Evolutionary conservation across 352 stramenopile species (phyloP), one percentile per base, ranked within the genome.

Genomic region (Elongisporangium undulatum): DNA sequence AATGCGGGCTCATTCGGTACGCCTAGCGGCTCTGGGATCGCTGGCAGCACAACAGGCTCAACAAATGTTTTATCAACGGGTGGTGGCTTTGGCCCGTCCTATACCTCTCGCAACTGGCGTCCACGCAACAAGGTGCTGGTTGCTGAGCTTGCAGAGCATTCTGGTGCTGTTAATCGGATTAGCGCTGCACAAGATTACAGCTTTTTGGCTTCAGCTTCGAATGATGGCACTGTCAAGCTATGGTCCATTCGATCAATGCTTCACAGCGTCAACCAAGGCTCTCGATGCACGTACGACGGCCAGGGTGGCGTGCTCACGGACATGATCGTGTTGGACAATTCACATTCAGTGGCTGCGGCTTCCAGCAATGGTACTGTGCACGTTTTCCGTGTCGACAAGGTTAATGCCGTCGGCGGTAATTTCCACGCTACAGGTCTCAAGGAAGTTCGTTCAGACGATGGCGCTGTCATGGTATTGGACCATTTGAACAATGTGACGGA

Each of bases 401-500:
- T 94, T 45, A 89, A 75, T 60, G 67, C 77, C 7, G 71, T 77
- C 13, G 78, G 74, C 29, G 79, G 79, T 16, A 92, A 90, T 52
- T 87, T 90, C 56, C 82, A 92, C 17, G 71, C 79, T 0, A 88
- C 64, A 19, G 83, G 78, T 3, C 58, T 94, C 24, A 90, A 90
- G 50, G 85, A 94, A 56, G 69, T 96, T 15, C 67, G 84, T 20
- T 74, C 94, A 7, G 78, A 91, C 54, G 79, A 86, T 71, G 97
- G 96, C n/a, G 91, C 97, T 22, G 83, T 99, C 53, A 88, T 98
- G 58, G 79, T 91, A 17, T 83, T 99, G 2, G 94, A 98, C 59
- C 96, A 99, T 71, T 91, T 98, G 60, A 98, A 97, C 77, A 98
- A 97, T 26, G 81, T 97, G 34, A 95, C 85, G 12, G 89, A 97